phyloP scores from a whole-genome alignment of 2,329 filamentous ascomycete species.

The Fusarium sp. region DNA sequence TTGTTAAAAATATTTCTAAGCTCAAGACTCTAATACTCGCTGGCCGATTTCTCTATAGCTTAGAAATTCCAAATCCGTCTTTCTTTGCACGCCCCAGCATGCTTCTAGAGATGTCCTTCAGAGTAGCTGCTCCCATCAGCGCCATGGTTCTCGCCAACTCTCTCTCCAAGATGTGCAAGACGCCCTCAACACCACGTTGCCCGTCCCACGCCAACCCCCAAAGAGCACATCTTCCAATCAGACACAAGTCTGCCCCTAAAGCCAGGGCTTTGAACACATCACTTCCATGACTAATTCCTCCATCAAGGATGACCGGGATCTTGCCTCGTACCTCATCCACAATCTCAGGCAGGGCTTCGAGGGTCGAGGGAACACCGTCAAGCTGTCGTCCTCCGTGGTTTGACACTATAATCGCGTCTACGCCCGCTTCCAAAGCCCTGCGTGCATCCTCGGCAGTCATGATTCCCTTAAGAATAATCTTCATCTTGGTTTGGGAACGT shows the following conservation, averaged over 20 bases:
- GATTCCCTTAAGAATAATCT: constrained; percentile 40
- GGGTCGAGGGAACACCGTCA: neutral
- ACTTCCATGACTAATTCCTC: constrained; percentile 11
- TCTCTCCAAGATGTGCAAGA: constrained; percentile 13
- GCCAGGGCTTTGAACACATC: constrained; percentile 23
- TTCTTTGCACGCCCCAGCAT: constrained; percentile 2
- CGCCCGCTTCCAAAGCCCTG: neutral
- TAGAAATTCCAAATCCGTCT: constrained; percentile 14
- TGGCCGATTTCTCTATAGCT: neutral
- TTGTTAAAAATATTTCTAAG: too few relatives aligned
- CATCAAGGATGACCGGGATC: constrained; percentile 19
- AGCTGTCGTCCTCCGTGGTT: constrained; percentile 15
- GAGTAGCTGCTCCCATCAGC: neutral
- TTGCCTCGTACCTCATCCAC: neutral
- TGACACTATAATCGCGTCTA: constrained; percentile 14
- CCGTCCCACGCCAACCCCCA: constrained; percentile 21
- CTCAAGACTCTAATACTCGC: too few relatives aligned
- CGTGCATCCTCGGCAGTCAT: constrained; percentile 16
- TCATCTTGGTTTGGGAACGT: constrained; percentile 43
- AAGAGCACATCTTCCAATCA: constrained; percentile 12
- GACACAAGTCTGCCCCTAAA: constrained; percentile 7
- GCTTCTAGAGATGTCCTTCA: constrained; percentile 1
- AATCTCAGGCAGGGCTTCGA: constrained; percentile 18
- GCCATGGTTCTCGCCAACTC: constrained; percentile 16
- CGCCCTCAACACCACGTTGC: constrained; percentile 15